phyloP scores from a whole-genome alignment of 495 filamentous ascomycete species.

The Parathielavia appendiculata region DNA sequence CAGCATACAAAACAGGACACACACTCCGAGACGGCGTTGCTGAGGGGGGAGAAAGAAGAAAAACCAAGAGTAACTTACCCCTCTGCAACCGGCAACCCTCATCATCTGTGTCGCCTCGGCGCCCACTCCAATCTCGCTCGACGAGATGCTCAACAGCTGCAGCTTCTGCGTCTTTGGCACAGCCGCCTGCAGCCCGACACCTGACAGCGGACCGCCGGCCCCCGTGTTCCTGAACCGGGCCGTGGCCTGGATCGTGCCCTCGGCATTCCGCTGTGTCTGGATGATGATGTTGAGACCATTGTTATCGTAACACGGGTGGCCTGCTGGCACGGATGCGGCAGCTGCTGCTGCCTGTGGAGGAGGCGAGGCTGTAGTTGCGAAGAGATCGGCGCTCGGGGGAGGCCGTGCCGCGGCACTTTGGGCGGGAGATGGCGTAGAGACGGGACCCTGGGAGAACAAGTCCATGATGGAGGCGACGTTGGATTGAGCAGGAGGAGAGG shows the following conservation, averaged over 20 bases:
- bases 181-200: slow-evolving; percentile 81
- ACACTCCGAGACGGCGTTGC: neutral
- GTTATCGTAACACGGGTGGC: slow-evolving; percentile 74
- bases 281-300: slow-evolving; percentile 77
- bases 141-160: slow-evolving; percentile 81
- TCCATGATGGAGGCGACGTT: slow-evolving; percentile 83
- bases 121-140: slow-evolving; percentile 65
- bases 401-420: slow-evolving; percentile 34
- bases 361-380: slow-evolving; percentile 41
- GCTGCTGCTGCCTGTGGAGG: slow-evolving; percentile 41
- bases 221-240: slow-evolving; percentile 78
- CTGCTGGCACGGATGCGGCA: slow-evolving; percentile 37
- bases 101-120: slow-evolving; percentile 83
- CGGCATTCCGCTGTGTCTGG: slow-evolving; percentile 71
- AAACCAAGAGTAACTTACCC: slow-evolving; percentile 58
- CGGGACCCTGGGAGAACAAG: slow-evolving; percentile 53
- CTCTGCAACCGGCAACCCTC: slow-evolving; percentile 75
- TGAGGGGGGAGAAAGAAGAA: slow-evolving; percentile 2
- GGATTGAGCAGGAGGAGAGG: slow-evolving; percentile 47
- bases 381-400: slow-evolving; percentile 40
- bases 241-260: slow-evolving; percentile 65
- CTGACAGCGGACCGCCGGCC: slow-evolving; percentile 52
- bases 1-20: slow-evolving; percentile 20
- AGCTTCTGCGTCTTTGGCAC: slow-evolving; percentile 94
- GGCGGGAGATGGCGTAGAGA: slow-evolving; percentile 26